Evolutionary conservation across 441 rosid species (phyloP), one percentile per base, ranked within the genome.

Genomic region (Pelargonium australe): DNA sequence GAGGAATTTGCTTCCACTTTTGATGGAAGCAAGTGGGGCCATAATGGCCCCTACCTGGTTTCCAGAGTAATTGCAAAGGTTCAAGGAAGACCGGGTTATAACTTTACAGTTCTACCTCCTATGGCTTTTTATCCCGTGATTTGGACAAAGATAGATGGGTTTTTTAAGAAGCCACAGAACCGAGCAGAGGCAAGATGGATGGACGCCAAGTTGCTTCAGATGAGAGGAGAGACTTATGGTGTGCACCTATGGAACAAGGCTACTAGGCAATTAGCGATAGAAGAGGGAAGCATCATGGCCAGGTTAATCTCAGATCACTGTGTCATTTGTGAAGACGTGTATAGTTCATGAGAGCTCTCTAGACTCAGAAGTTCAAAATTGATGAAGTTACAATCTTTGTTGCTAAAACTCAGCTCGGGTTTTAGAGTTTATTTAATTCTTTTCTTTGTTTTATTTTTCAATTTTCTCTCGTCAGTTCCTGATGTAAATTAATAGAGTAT

Each of bases 21-120:
- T 45, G 82, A 88, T 60, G 90, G 93, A 2, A 83, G 76, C 63
- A 84, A 68, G 71, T 88, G 93, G 93, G 93, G 93, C n/a, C 80
- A 88, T 55, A 86, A 88, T 65, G 93, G 90, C 0, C 93, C 93
- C 0, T 88, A 88, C 67, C 65, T 88, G 79, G 86, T 86, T 17
- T 83, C 85, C 2, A 76, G 93, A 63, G 90, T 86, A 4, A 82
- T 75, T 5, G 28, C 69, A 55, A 80, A 81, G 74, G 70, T 71
- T 6, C 72, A 78, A 58, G 81, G 68, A 28, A 75, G 70, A 4
- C 63, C 68, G 43, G 85, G 81, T 23, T 69, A 64, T 41, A 82
- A 62, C 61, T 81, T 85, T 68, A 80, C 78, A 5, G 71, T 88
- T 0, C 60, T 88, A 78, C 79, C 85, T 1, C 90, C 90, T 0